Conservation (phyloP, 345 rosid species). For the Syzygium jambos region DNA sequence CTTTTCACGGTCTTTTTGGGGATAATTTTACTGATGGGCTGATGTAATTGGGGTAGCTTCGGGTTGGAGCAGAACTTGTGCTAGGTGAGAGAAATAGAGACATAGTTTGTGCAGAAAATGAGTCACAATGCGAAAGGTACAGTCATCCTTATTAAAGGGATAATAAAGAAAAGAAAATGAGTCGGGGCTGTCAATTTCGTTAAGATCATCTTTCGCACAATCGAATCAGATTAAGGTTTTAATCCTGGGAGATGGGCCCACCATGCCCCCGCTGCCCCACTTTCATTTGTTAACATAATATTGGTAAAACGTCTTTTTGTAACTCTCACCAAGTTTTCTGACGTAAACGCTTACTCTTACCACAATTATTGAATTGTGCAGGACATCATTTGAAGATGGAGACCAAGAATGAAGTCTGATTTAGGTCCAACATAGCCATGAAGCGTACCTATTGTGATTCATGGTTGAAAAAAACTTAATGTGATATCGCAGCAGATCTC, state of each 20-base stretch:
- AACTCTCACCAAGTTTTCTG: not conserved
- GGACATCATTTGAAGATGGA: not conserved
- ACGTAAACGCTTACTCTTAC: not conserved
- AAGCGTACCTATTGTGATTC: too few relatives aligned
- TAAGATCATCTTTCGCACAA: not conserved
- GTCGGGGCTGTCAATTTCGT: not conserved
- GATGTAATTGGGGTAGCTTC: not conserved
- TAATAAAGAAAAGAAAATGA: too few relatives aligned
- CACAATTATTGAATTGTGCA: not conserved
- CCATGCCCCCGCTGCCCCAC: not conserved
- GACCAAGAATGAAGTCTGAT: not conserved
- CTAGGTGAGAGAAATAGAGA: too few relatives aligned
- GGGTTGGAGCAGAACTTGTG: not conserved
- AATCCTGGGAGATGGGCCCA: not conserved
- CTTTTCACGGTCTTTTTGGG: not conserved
- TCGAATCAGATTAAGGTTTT: not conserved
- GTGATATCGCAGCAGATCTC: too few relatives aligned
- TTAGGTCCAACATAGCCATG: too few relatives aligned
- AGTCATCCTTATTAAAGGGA: not conserved
- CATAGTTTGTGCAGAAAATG: not conserved
- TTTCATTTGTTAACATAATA: not conserved
- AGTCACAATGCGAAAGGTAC: not conserved
- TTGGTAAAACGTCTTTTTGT: not conserved
- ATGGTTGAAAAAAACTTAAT: too few relatives aligned
- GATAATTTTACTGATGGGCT: not conserved